These are phyloP conservation scores for Nemania abortiva DNA, from an alignment of 2,329 filamentous ascomycete genomes.

Conservation along the genomic window DNA sequence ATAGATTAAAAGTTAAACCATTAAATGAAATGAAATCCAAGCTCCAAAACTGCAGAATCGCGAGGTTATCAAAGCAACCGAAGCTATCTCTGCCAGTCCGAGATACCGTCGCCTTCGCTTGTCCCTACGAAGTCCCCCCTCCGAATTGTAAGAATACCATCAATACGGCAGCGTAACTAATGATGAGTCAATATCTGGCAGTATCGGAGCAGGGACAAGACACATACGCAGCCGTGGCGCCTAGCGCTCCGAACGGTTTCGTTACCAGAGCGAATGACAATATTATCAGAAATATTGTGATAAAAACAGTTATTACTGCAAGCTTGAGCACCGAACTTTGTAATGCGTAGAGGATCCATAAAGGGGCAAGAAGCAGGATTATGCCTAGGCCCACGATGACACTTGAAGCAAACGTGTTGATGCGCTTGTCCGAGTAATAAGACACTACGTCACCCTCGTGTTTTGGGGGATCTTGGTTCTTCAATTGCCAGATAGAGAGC, in stretches of 20 bases:
- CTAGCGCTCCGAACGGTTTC: constrained; percentile 15
- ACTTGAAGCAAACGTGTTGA: neutral
- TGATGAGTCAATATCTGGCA: neutral
- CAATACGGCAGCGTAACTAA: constrained; percentile 2
- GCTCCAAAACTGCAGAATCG: too few species aligned
- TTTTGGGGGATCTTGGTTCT: neutral
- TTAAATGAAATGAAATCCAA: too few species aligned
- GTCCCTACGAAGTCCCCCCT: neutral
- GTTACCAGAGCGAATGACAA: constrained; percentile 16
- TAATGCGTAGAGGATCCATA: neutral
- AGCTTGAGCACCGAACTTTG: neutral
- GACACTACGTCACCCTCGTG: neutral
- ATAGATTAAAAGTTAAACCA: too few species aligned
- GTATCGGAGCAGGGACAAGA: too few species aligned
- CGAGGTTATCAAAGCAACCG: too few species aligned
- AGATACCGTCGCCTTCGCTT: neutral
- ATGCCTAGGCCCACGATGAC: neutral
- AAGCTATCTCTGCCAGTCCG: too few species aligned
- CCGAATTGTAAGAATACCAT: constrained; percentile 8
- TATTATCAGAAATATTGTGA: constrained; percentile 2
- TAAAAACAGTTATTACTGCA: constrained; percentile 14
- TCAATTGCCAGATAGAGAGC: neutral
- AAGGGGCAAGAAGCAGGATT: neutral
- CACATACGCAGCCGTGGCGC: constrained; percentile 19
- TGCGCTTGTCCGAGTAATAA: neutral